A percentile compares a stretch with the other conserved stretches of the same genome.
Conservation (phyloP, 2,329 filamentous ascomycete genomes). For the Cladophialophora exuberans region DNA sequence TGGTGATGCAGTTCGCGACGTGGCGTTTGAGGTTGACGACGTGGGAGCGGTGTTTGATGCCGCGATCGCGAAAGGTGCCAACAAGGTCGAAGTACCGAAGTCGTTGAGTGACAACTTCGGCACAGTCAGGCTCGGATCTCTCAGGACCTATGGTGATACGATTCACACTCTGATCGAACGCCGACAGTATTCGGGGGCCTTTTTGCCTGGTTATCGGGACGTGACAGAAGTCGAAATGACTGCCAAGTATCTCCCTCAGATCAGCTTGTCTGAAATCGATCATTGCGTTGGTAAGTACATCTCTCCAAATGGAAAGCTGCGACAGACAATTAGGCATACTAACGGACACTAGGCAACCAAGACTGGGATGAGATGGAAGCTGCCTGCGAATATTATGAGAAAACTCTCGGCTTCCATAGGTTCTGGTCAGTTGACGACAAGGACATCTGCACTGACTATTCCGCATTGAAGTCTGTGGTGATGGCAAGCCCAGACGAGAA, state of each 20-base stretch:
- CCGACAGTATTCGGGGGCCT: constrained; percentile 69
- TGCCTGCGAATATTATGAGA: constrained; percentile 76
- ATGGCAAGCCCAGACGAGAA: constrained; percentile 84
- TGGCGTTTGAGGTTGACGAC: constrained; percentile 91
- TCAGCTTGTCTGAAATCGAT: constrained; percentile 77
- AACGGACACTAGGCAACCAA: constrained; percentile 63
- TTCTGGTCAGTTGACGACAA: constrained; percentile 97
- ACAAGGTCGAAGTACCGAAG: constrained; percentile 51
- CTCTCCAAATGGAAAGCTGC: not conserved
- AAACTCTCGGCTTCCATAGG: constrained; percentile 86
- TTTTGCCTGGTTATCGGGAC: constrained; percentile 79
- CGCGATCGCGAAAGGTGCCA: constrained; percentile 62
- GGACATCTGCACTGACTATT: constrained; percentile 91
- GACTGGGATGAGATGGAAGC: constrained; percentile 86
- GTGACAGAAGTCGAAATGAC: constrained; percentile 52
- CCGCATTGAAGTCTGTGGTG: constrained; percentile 83
- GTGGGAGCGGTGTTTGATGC: constrained; percentile 77
- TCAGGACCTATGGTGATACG: constrained; percentile 92
- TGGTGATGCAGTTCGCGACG: constrained; percentile 92
- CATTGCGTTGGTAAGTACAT: constrained; percentile 76
- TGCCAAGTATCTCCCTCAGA: constrained; percentile 58
- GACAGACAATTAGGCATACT: not conserved
- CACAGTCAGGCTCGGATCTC: constrained; percentile 72
- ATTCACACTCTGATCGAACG: constrained; percentile 89
- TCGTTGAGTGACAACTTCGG: constrained; percentile 66